Base-by-base conservation (phyloP, 345 rosid species). In the Carallia brachiata region DNA sequence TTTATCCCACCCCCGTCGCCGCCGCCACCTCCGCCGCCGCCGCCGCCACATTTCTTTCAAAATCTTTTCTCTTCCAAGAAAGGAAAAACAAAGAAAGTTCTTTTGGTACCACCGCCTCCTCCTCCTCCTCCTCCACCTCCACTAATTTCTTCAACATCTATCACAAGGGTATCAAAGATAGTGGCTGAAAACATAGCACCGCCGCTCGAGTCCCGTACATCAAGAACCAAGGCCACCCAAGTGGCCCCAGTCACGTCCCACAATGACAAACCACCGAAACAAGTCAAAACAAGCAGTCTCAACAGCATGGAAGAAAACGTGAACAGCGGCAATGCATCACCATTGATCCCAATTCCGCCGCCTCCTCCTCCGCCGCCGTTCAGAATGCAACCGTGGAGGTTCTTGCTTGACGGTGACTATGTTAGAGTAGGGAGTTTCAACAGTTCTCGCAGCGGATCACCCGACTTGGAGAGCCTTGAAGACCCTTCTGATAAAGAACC, bases 341-440 rank as follows among this genome's bases (percentile, higher is more conserved):
- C 96, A 0, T 32, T 81, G 16, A 66, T 73, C 54, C 77, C 89
- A 13, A 83, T 85, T 23, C 96, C 98, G 0, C 87, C 87, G 1
- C 97, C 97, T 1, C 98, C 98, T 0, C 97, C 97, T 4, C 90
- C 84, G 23, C 98, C 96, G 3, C 97, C 98, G 1, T 93, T 93
- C 75, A 83, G 79, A 61, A 79, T 89, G 78, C 83, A 73, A 17
- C 79, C 84, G 0, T 91, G 85, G 96, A 88, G 75, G 60, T 93
- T 83, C 68, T 77, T 69, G 55, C 77, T 77, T 28, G 86, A 79
- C 5, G 92, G 97, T 12, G 94, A 89, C 73, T 88, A 80, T 75
- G 92, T 91, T 9, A 83, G 92, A 73, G 77, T 93, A 71, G 84
- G 67, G 19, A 89, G 98, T 77, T 74, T 76, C 68, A 77, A 72